These are phyloP conservation scores for Sporopachydermia cereana DNA, from an alignment of 1,139 yeast species.

Conservation along the genomic window DNA sequence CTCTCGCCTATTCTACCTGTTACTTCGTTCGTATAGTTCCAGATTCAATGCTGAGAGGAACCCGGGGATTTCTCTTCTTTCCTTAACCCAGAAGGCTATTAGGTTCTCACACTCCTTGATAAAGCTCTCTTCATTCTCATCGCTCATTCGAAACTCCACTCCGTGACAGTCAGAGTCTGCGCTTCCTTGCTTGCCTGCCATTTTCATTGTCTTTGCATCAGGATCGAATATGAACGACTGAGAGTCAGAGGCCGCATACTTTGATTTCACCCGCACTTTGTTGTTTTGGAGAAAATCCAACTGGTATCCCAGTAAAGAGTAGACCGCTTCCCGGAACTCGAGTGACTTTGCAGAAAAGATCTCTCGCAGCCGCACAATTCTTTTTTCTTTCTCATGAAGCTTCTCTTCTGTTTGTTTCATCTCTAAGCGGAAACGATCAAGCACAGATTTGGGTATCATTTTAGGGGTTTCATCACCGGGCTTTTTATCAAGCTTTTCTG, in stretches of 20 bases:
- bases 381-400: conserved; percentile 43
- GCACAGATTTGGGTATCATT: conserved; percentile 48
- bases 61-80: conserved; percentile 64
- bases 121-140: conserved; percentile 24
- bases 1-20: neutral
- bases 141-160: conserved; percentile 6
- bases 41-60: conserved; percentile 68
- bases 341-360: conserved; percentile 60
- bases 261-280: conserved; percentile 56
- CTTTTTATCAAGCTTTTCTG: conserved; percentile 11
- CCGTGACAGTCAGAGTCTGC: neutral
- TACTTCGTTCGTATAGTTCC: conserved; percentile 38
- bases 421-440: conserved; percentile 53
- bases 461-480: conserved; percentile 5
- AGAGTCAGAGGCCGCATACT: conserved; percentile 27
- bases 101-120: conserved; percentile 43
- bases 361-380: conserved; percentile 47
- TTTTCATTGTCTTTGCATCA: conserved; percentile 21
- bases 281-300: conserved; percentile 60
- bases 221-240: conserved; percentile 27
- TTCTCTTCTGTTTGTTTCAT: conserved; percentile 36
- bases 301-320: conserved; percentile 60
- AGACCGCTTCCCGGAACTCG: conserved; percentile 60
- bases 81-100: conserved; percentile 55
- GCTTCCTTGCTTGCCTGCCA: conserved; percentile 16